phyloP scores from a whole-genome alignment of 1,284 basidiomycete species.

The Cerioporus squamosus region DNA sequence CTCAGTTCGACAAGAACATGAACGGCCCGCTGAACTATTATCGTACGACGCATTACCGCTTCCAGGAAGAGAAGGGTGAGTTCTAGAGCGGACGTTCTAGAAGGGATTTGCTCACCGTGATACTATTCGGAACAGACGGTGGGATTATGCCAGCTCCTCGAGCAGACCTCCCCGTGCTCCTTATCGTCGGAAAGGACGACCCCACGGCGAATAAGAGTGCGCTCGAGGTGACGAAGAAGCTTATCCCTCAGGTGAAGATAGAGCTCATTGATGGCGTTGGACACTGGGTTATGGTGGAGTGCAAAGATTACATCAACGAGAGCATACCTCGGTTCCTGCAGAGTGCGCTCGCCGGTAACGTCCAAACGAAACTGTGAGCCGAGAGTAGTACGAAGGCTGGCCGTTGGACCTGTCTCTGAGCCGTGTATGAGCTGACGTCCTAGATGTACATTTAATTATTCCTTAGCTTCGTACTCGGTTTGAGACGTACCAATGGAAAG shows the following conservation, averaged over 20 bases:
- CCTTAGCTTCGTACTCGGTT: too few relatives aligned
- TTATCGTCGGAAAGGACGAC: constrained; percentile 64
- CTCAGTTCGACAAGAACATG: constrained; percentile 56
- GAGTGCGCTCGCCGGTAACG: neutral
- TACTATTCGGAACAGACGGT: constrained; percentile 34
- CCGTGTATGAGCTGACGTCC: neutral
- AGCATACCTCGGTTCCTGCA: constrained; percentile 52
- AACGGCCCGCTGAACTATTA: constrained; percentile 74
- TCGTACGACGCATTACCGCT: constrained; percentile 56
- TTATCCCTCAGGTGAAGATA: constrained; percentile 52
- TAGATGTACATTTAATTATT: too few relatives aligned
- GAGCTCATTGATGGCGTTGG: constrained; percentile 54
- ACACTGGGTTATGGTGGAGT: constrained; percentile 73
- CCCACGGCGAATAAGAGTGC: constrained; percentile 33
- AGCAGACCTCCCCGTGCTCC: constrained; percentile 58
- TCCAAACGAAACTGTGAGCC: constrained; percentile 27
- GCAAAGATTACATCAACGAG: constrained; percentile 52
- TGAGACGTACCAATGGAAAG: too few relatives aligned
- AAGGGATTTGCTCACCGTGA: constrained; percentile 9
- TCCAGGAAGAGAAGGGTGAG: constrained; percentile 66
- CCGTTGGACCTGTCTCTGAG: neutral
- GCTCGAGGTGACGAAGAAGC: constrained; percentile 44
- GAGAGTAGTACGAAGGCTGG: neutral
- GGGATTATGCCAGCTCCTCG: constrained; percentile 46
- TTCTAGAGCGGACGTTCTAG: neutral